Evolutionary conservation across 1,139 yeast genomes (phyloP), one percentile per base, ranked within the genome.

Genomic region (Eremothecium gossypii): DNA sequence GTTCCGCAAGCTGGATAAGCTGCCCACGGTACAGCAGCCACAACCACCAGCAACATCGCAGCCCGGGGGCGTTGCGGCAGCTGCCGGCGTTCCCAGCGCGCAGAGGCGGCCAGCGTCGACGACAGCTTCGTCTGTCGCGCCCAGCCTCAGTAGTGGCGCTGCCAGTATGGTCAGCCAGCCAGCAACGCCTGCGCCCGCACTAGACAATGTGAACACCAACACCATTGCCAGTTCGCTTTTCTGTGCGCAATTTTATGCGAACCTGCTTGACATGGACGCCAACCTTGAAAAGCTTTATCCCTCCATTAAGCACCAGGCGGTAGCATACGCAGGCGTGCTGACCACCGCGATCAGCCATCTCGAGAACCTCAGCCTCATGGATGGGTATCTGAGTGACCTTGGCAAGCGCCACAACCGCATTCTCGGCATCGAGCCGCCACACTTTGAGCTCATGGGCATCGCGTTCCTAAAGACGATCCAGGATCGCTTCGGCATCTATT

Each of bases 371-470:
- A 58, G 66, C 1, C 61, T 63, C 4, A 66, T 83, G 52, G 79
- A 82, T 53, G 82, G 73, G 37, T 79, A 79, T 47, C 65, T 84
- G 40, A 68, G 68, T 40, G 73, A 74, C 39, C 65, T 84, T 49
- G 94, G 91, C 2, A 83, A 83, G 59, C 68, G 86, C 43, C 95
- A 84, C 58, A 68, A 86, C 3, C 67, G 95, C 48, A 78, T 84
- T 40, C 67, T 84, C 49, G 86, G 84, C 10, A 81, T 83, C 39
- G 87, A 81, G 49, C 77, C 85, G 0, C 71, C 73, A 7, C 81
- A 79, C 58, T 84, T 80, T 55, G 85, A 82, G 58, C 63, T 80
- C 37, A 81, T 85, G 81, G 95, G 95, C 1, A 77, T 77, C 48
- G 93, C 93, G 0, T 67, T 85, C 41, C 68, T 84, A 45, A 75